Evolutionary conservation across 768 basidiomycete species (phyloP).

Genomic region (Rhizopogon salebrosus): DNA sequence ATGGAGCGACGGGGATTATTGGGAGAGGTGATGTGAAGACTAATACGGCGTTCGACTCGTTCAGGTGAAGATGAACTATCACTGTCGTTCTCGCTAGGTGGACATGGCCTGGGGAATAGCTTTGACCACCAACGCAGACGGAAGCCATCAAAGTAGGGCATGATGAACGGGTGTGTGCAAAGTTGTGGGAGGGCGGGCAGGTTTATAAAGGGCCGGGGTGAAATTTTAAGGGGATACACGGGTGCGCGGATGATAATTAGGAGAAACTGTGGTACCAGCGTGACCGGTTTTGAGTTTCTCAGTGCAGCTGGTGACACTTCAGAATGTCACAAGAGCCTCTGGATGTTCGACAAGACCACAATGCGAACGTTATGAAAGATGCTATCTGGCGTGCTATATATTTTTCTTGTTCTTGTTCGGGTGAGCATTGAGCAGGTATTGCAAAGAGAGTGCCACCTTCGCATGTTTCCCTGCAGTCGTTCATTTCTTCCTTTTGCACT

Average conservation of each 20-base stretch:
- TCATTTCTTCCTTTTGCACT: neutral
- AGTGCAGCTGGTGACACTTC: no score
- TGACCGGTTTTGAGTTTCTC: no score
- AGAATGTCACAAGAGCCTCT: no score
- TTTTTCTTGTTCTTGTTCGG: no score
- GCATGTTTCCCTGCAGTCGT: neutral
- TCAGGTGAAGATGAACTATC: conserved; percentile 18
- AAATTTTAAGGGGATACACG: no score
- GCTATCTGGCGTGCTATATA: neutral
- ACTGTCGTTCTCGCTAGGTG: conserved; percentile 17
- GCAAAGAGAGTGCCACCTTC: no score
- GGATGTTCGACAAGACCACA: no score
- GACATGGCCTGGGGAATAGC: neutral
- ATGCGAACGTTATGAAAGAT: no score
- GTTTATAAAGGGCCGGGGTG: no score
- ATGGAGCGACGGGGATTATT: conserved; percentile 4
- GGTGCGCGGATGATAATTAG: no score
- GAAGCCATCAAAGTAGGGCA: conserved; percentile 14
- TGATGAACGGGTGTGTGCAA: neutral
- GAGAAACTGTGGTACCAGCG: no score
- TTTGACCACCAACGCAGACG: conserved; percentile 16
- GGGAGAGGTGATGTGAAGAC: conserved; percentile 4
- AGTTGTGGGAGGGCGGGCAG: no score
- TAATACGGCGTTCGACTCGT: neutral
- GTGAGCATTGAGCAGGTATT: neutral